Base-by-base conservation (phyloP, 1,139 yeast genomes). In the Diutina neorugosa region DNA sequence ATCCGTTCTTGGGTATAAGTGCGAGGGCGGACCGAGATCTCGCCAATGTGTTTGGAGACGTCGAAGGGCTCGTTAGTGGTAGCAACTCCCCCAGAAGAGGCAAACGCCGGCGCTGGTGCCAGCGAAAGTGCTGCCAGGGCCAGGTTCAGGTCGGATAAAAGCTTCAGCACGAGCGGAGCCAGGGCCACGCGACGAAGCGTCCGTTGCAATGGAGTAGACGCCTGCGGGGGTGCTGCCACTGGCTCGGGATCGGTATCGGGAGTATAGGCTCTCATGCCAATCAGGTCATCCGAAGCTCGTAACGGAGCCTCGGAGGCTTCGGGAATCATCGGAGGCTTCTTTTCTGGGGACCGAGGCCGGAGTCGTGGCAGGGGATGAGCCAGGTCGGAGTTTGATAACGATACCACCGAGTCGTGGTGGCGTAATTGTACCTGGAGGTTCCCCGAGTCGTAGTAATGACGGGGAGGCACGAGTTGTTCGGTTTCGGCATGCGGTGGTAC, bases 181-280 rank as follows among this genome's bases (percentile, higher is more conserved):
- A 94, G 86, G 0, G 94, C 91, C 2, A 86, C 94, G 54, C 94
- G 72, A 56, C 93, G 71, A 31, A 86, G 69, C 4, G 81, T 80
- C 54, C 78, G 69, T 53, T 75, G 84, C 61, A 80, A 72, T 4
- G 58, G 59, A 14, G 56, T 55, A 6, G 51, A 51, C 11, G 56
- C 54, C 25, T 23, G 4, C 6, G 25, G 25, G 1, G 56, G 55
- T n/a, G 23, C 9, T 27, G 34, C 7, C 11, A 5, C 34, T 27
- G 37, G 37, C 12, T 11, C 14, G 11, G 12, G 46, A 20, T 9
- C 9, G 27, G 31, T 20, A 8, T 44, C 19, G 19, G 48, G 48
- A 23, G 25, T 19, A 16, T 44, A 44, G 11, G 48, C 27, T 23
- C 25, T 25, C 48, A 44, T 23, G 31, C 48, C 48, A 44, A 44